Evolutionary conservation across 2,329 filamentous ascomycete species (phyloP), one percentile per base, ranked within the genome.

Genomic region (Ophiostoma sp.): DNA sequence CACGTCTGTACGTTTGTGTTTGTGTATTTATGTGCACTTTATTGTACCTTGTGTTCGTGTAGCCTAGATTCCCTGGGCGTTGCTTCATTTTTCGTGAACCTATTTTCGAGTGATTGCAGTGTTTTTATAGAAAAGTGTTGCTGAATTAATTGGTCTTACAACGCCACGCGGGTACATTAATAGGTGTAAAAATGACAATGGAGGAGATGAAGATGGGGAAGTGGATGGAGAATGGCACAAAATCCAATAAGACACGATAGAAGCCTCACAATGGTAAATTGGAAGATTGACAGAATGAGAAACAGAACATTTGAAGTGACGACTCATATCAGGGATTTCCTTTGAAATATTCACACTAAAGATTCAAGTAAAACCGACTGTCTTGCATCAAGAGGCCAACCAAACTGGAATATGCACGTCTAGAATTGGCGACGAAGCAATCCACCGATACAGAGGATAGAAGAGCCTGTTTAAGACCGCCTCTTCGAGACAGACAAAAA

Each of bases 31-130:
- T 31, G 25, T 68, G 42, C 22, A 45, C n/a, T 8, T 6, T 68
- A 48, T 22, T 50, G 42, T 68, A 17, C 64, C 42, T 68, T 68
- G 39, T 28, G 17, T 12, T 68, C n/a, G 64, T 68, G 64, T 50
- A 33, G 15, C 25, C 25, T n/a, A 17, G 25, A 15, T 0, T 50
- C 17, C 25, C n/a, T 50, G 42, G 11, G 2, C n/a, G 2, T 17
- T 48, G 63, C 12, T 9, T n/a, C 8, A 7, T 33, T 33, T 61
- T 36, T n/a, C 2, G 1, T 7, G 22, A 22, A 9, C 19, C n/a
- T 42, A n/a, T 42, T 66, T 17, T 28, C 45, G 12, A 19, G 22
- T 28, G 59, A n/a, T 28, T 66, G 12, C 22, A 42, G 2, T 19
- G 33, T 36, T 36, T 36, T 15, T 63, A 19, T 61, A 22, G 59